phyloP scores from a whole-genome alignment of 208 protist species.

The Wallacemonas sp. region DNA sequence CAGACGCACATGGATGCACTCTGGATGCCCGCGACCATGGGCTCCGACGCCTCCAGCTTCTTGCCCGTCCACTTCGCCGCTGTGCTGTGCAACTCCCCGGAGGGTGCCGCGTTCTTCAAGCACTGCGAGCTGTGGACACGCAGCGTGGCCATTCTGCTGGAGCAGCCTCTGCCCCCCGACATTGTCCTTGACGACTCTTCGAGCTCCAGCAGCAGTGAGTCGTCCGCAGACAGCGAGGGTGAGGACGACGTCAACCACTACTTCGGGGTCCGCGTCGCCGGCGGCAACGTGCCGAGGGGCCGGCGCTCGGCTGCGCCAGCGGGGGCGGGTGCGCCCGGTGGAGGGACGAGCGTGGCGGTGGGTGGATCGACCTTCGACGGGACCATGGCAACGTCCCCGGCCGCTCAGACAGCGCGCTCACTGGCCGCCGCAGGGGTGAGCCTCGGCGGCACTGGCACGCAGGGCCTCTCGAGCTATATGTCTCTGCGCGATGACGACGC shows the following conservation, averaged over 20 bases:
- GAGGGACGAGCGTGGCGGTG: not conserved
- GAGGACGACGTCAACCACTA: slow-evolving; percentile 30
- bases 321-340: not conserved
- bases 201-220: slow-evolving; percentile 32
- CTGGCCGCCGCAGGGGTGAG: not conserved
- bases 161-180: slow-evolving; percentile 73
- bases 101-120: slow-evolving; percentile 82
- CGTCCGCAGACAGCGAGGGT: slow-evolving; percentile 35
- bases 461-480: slow-evolving; percentile 7
- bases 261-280: not conserved
- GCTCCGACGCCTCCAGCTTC: slow-evolving; percentile 36
- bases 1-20: slow-evolving; percentile 18
- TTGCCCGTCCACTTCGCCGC: slow-evolving; percentile 84
- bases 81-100: slow-evolving; percentile 64
- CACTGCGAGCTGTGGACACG: slow-evolving; percentile 82
- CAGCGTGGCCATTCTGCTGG: slow-evolving; percentile 54
- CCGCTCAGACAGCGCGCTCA: not conserved
- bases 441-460: not conserved
- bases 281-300: not conserved
- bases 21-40: slow-evolving; percentile 31
- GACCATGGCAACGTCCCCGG: slow-evolving; percentile 13
- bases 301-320: not conserved
- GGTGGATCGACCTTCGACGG: slow-evolving; percentile 16
- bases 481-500: slow-evolving; percentile 1
- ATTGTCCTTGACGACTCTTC: slow-evolving; percentile 57